A percentile compares a stretch with the other conserved stretches of the same genome.
Conservation (phyloP, 345 rosid genomes). For the Firmiana major region DNA sequence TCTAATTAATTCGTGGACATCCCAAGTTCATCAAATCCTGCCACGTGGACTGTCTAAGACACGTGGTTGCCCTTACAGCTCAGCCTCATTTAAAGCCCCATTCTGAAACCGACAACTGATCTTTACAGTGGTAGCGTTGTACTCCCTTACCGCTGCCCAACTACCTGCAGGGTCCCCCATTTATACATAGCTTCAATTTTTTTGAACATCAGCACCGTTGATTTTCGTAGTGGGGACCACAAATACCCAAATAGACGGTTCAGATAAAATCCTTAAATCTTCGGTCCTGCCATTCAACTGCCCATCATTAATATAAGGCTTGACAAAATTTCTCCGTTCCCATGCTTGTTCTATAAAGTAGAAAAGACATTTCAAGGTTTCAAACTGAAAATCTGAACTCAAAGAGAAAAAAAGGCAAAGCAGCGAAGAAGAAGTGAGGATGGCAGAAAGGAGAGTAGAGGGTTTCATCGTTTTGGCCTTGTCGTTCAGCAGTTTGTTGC, state of each 20-base stretch:
- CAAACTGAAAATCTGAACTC: neutral
- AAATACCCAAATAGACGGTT: neutral
- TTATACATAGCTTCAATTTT: neutral
- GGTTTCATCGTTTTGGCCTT: neutral
- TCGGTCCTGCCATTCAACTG: constrained; percentile 8
- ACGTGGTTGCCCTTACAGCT: neutral
- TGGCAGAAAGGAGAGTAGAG: neutral
- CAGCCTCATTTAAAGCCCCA: neutral
- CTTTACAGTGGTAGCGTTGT: too few relatives aligned
- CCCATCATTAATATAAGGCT: neutral
- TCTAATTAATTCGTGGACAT: neutral
- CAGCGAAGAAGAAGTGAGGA: neutral
- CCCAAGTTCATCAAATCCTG: neutral
- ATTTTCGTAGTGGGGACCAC: neutral
- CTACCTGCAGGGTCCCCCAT: neutral
- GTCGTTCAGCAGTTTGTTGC: neutral
- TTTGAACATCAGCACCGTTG: constrained; percentile 11
- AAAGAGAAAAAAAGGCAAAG: neutral
- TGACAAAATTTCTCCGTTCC: neutral
- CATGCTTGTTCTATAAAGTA: neutral
- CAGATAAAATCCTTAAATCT: neutral
- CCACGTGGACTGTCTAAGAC: neutral
- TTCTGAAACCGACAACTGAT: neutral
- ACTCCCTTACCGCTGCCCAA: constrained; percentile 13
- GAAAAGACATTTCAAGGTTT: neutral